Percentiles rank a stretch among this genome's conserved stretches.
Evolutionary conservation across 176 grass and related monocot species (phyloP).

Genomic region (Oryza longistaminata): DNA sequence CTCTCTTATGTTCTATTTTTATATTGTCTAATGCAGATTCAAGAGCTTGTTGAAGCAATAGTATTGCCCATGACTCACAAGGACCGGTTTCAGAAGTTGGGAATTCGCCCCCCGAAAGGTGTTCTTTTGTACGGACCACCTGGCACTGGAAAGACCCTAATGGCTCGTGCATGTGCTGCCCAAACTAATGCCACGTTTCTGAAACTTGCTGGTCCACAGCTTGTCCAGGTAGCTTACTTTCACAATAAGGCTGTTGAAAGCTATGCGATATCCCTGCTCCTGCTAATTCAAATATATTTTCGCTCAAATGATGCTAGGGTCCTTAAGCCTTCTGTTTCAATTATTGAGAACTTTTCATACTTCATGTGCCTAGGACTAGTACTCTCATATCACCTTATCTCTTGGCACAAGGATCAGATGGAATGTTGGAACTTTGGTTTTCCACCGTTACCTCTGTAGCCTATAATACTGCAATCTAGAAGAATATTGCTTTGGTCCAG

Average conservation of each 20-base stretch:
- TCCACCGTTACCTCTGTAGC: background rate
- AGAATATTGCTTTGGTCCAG: background rate
- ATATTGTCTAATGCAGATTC: conserved; percentile 51
- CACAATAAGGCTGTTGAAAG: conserved; percentile 27
- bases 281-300: background rate
- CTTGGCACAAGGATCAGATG: background rate
- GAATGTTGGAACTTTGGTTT: background rate
- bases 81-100: conserved; percentile 79
- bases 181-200: conserved; percentile 85
- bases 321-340: background rate
- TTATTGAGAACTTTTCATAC: background rate
- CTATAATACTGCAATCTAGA: background rate
- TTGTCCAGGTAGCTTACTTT: conserved; percentile 65
- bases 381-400: background rate
- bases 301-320: background rate
- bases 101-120: conserved; percentile 77
- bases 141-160: conserved; percentile 74
- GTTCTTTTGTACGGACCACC: conserved; percentile 81
- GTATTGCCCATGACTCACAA: conserved; percentile 74
- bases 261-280: background rate
- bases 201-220: conserved; percentile 71
- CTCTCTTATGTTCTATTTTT: conserved; percentile 22
- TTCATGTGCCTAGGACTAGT: background rate
- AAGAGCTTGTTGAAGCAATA: conserved; percentile 78
- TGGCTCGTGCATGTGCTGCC: conserved; percentile 81